These are phyloP conservation scores for Wickerhamomyces sp. DNA, from an alignment of 1,139 yeast species.

Conservation along the genomic window DNA sequence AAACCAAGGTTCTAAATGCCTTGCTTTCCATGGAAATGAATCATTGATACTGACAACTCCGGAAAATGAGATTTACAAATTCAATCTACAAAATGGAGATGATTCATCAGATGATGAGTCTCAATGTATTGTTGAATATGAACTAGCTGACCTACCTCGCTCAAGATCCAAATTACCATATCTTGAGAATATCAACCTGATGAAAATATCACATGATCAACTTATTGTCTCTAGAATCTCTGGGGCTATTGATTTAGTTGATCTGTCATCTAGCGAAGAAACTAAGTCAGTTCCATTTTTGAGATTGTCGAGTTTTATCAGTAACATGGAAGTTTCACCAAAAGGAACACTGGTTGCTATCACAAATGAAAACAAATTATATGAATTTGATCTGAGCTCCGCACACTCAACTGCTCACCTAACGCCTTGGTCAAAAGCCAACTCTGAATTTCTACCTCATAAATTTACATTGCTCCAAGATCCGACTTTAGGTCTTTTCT, in stretches of 20 bases:
- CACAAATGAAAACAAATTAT: slow-evolving; percentile 69
- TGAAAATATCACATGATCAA: slow-evolving; percentile 41
- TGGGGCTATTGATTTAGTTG: slow-evolving; percentile 61
- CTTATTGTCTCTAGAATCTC: slow-evolving; percentile 57
- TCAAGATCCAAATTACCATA: slow-evolving; percentile 32
- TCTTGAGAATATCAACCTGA: slow-evolving; percentile 42
- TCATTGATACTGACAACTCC: slow-evolving; percentile 55
- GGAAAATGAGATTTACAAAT: slow-evolving; percentile 57
- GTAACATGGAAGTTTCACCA: slow-evolving; percentile 55
- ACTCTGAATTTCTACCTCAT: slow-evolving; percentile 70
- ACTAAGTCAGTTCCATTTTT: slow-evolving; percentile 33
- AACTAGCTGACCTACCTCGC: slow-evolving; percentile 29
- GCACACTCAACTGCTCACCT: slow-evolving; percentile 30
- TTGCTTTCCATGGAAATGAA: slow-evolving; percentile 39
- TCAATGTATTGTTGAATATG: slow-evolving; percentile 31
- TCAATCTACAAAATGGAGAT: slow-evolving; percentile 34
- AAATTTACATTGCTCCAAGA: slow-evolving; percentile 57
- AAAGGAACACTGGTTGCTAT: slow-evolving; percentile 54
- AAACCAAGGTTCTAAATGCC: slow-evolving; percentile 51
- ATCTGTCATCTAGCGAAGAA: slow-evolving; percentile 25
- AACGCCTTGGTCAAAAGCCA: slow-evolving; percentile 77
- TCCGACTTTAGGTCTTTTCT: slow-evolving; percentile 70
- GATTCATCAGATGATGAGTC: slow-evolving; percentile 36
- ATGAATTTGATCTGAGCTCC: slow-evolving; percentile 51
- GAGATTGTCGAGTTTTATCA: slow-evolving; percentile 53